Evolutionary conservation across 2,329 filamentous ascomycete species (phyloP), one percentile per base, ranked within the genome.

Genomic region (Scytalidium lignicola): DNA sequence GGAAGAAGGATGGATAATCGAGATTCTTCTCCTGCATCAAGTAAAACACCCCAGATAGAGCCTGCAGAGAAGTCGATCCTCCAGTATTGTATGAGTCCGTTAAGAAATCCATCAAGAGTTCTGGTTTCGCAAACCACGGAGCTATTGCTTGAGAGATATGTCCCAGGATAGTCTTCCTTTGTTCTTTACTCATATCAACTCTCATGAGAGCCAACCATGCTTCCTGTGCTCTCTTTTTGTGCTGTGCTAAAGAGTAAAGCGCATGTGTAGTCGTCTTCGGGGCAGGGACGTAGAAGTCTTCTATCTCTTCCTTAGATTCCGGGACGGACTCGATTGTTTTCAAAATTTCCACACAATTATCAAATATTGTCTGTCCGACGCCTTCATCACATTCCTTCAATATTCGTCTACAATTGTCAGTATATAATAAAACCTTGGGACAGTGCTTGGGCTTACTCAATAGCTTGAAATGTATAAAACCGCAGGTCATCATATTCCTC

Each of bases 1-100:
- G 71, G 70, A 95, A 99, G 71, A 99, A 99, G 26, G 85, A 85
- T 1, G 91, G 90, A 66, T 99, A 99, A 70, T 99, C 93, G 51
- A 99, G 78, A 65, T 99, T 99, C 64, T 89, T 88, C 65, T 93
- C 83, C 56, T 88, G 85, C 59, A 99, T 97, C 46, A 99, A 79
- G 65, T 95, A 93, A 72, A 96, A 99, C 42, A 99, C 84, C 46
- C 93, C 93, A 1, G 89, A 95, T 1, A 99, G 75, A 1, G 95
- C 90, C 18, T 96, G 78, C 3, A 99, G 76, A 3, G 93, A 92
- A 43, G 85, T 90, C 13, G 90, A 86, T 41, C 93, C 93, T 46
- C 92, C 90, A 7, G 84, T 74, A 60, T 96, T 79, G 71, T 95
- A 97, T 23, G 85, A 95, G 69, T 93, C 89, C n/a, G 90, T 96